Percentiles rank a stretch among this genome's conserved stretches.
Conservation (phyloP, 768 basidiomycete species). For the Lentinus brumalis region DNA sequence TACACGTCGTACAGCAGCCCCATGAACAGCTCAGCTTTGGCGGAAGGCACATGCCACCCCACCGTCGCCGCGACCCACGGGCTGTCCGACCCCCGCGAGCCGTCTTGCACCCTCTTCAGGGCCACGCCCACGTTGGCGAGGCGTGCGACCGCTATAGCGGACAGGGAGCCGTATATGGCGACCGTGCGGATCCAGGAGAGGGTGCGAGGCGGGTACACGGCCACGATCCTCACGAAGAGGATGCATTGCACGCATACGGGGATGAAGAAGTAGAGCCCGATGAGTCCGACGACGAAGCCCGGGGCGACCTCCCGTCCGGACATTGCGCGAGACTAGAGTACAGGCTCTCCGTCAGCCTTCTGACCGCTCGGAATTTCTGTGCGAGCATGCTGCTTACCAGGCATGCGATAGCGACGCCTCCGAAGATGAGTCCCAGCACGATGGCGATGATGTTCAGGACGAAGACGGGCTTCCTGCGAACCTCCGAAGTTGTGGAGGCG, state of each 20-base stretch:
- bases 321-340: background rate
- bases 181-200: conserved; percentile 20
- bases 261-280: conserved; percentile 28
- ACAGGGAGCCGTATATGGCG: conserved; percentile 31
- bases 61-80: too few species aligned
- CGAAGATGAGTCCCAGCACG: background rate
- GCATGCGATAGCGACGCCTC: background rate
- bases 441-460: conserved; percentile 26
- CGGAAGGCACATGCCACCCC: too few species aligned
- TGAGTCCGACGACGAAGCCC: conserved; percentile 25
- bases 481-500: conserved; percentile 25
- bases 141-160: conserved; percentile 34
- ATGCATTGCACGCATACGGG: conserved; percentile 40
- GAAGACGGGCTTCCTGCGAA: conserved; percentile 24
- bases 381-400: background rate
- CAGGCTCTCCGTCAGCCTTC: background rate
- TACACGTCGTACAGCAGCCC: too few species aligned
- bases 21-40: too few species aligned
- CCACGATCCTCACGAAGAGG: conserved; percentile 38
- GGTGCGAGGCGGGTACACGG: conserved; percentile 33
- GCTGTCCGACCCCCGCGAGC: too few species aligned
- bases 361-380: background rate
- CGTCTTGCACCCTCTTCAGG: too few species aligned
- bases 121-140: conserved; percentile 21
- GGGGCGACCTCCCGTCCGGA: conserved; percentile 22